Percentiles rank a stretch among this genome's conserved stretches.
phyloP scores from a whole-genome alignment of 306 rosid genomes.

The Prunus dulcis region DNA sequence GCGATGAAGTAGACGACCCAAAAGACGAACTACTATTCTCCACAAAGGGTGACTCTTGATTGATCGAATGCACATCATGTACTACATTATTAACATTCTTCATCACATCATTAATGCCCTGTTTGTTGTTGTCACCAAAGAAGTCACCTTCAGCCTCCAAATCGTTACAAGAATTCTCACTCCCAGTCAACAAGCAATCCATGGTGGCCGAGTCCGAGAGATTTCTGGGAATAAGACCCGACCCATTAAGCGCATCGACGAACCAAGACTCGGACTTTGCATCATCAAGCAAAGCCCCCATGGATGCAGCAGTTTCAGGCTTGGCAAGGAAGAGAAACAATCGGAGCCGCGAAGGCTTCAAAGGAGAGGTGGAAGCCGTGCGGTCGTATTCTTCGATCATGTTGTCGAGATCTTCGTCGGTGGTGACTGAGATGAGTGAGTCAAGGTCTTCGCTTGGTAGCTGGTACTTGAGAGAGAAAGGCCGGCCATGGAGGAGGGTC shows the following conservation, averaged over 20 bases:
- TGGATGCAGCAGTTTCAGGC: constrained; percentile 74
- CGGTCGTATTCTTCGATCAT: constrained; percentile 93
- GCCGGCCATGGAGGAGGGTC: constrained; percentile 66
- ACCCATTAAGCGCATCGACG: constrained; percentile 81
- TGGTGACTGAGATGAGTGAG: constrained; percentile 63
- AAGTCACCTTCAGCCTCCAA: constrained; percentile 46
- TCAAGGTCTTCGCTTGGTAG: constrained; percentile 84
- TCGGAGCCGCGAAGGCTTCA: constrained; percentile 60
- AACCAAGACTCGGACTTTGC: constrained; percentile 92
- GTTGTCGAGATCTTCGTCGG: constrained; percentile 89
- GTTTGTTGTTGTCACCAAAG: constrained; percentile 34
- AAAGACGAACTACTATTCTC: constrained; percentile 47
- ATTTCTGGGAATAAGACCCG: constrained; percentile 46
- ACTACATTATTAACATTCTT: constrained; percentile 12
- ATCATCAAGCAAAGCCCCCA: constrained; percentile 78
- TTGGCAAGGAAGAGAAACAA: constrained; percentile 65
- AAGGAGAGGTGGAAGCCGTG: constrained; percentile 29
- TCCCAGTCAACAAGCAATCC: constrained; percentile 50
- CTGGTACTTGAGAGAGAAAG: constrained; percentile 82
- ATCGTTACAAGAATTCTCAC: constrained; percentile 62
- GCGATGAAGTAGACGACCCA: constrained; percentile 61
- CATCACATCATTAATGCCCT: constrained; percentile 26
- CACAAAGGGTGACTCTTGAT: constrained; percentile 51
- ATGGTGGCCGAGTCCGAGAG: constrained; percentile 64
- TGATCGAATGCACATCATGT: constrained; percentile 41